Base-by-base conservation (phyloP, 768 basidiomycete genomes). In the Sistotremastrum niveocremeum region DNA sequence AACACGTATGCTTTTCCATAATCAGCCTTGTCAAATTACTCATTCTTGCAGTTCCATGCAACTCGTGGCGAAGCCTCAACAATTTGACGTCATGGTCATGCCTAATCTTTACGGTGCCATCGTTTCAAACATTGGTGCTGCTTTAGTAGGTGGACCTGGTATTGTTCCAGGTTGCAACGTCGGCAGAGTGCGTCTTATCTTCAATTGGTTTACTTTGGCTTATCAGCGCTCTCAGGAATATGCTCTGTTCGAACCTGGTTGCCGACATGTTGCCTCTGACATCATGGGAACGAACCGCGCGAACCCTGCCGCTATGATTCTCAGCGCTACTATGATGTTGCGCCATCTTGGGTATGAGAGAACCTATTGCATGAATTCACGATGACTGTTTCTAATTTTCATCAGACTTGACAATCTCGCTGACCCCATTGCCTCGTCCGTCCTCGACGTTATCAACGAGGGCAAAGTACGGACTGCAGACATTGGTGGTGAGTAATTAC, bases 41-140 rank as follows among this genome's bases (percentile, higher is more conserved):
- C 28, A 7, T 32, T 37, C 33, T 36, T 50, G n/a, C 55, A 89
- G 86, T 43, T 90, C 94, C 41, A 99, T 99, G 95, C 95, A 99
- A 66, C 81, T 99, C 53, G 95, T 99, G 50, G 87, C 93, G 33
- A 85, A 81, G 56, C 95, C 95, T 32, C 72, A 73, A 53, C 95
- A 99, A 62, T 99, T 99, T 59, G 95, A 99, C 59, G 94, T 98
- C 50, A 95, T 99, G 93, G 95, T 98, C 59, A 95, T 94, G 88
- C 91, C 89, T 46, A 91, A 94, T 65, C 62, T 86, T 63, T 98
- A 98, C 66, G 94, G 94, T 49, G 93, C 89, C 54, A 98, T 98
- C 57, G 83, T 93, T 49, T 91, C 88, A 53, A 97, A 99, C 72
- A 97, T 99, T 51, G 94, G 95, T 56, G 91, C 95, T 49, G 95